A percentile compares a stretch with the other conserved stretches of the same genome.
Conservation (phyloP, 2,329 filamentous ascomycete species). For the Lachnellula hyalina region DNA sequence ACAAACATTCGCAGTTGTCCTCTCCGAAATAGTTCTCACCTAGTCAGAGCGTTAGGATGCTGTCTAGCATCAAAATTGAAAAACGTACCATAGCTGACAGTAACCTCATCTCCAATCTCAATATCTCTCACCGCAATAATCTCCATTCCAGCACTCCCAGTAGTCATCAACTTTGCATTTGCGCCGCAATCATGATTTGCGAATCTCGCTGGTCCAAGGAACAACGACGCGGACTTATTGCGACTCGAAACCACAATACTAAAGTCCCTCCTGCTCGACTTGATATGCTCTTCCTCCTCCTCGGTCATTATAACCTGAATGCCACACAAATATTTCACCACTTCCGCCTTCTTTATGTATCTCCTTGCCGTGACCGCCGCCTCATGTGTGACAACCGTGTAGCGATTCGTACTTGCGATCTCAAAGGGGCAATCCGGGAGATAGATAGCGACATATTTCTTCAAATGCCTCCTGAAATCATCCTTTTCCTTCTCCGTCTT, state of each 20-base stretch:
- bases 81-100: conserved; percentile 69
- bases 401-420: conserved; percentile 88
- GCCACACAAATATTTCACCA: conserved; percentile 84
- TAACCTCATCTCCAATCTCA: conserved; percentile 86
- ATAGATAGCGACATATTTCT: conserved; percentile 90
- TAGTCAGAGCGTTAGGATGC: conserved; percentile 3
- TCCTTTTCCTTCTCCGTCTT: conserved; percentile 74
- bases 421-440: conserved; percentile 92
- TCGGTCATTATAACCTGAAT: conserved; percentile 90
- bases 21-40: conserved; percentile 91
- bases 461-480: conserved; percentile 79
- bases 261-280: conserved; percentile 83
- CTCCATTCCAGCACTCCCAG: conserved; percentile 80
- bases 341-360: conserved; percentile 73
- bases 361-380: conserved; percentile 79
- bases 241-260: conserved; percentile 93
- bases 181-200: conserved; percentile 96
- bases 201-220: conserved; percentile 91
- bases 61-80: background rate
- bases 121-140: conserved; percentile 82
- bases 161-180: conserved; percentile 82
- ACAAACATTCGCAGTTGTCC: conserved; percentile 92
- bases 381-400: conserved; percentile 86
- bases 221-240: conserved; percentile 84
- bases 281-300: conserved; percentile 81